Base-by-base conservation (phyloP, 1,284 basidiomycete genomes). In the Tilletia caries region DNA sequence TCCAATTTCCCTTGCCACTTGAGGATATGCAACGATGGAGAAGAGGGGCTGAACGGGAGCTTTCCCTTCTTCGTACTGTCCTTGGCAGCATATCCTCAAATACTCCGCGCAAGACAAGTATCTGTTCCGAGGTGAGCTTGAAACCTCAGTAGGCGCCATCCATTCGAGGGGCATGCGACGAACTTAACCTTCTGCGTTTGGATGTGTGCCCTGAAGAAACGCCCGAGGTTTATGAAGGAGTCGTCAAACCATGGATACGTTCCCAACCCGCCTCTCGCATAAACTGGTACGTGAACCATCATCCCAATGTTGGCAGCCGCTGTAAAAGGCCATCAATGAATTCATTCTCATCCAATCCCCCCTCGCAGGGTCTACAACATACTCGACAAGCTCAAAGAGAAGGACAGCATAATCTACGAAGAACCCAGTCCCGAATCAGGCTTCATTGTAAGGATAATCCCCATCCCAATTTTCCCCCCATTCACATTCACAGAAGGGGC, bases 281-380 rank as follows among this genome's bases (percentile, higher is more conserved):
- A 0, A 87, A 91, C 85, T 98, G 95, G 94, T 92, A 71, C 41
- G 86, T 79, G 25, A 13, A 20, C 29, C 18, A 32, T 58, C 1
- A 12, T 44, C 50, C 5, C 1, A 1, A 29, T n/a, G n/a, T n/a
- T n/a, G n/a, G n/a, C n/a, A n/a, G n/a, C n/a, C n/a, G n/a, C n/a
- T n/a, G n/a, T n/a, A n/a, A n/a, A n/a, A n/a, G n/a, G n/a, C n/a
- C n/a, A n/a, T n/a, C n/a, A n/a, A n/a, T n/a, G n/a, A n/a, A n/a
- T n/a, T n/a, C n/a, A 20, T 13, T 6, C 20, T 32, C 34, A 37
- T 34, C 20, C 25, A 27, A 41, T 41, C 23, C 13, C 12, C 2
- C 32, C 65, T 6, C 23, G 1, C 73, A 94, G 93, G 94, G 91
- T 97, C 0, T 88, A 90, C 74, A 91, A 95, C 75, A 92, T 98